A percentile compares a stretch with the other conserved stretches of the same genome.
Evolutionary conservation across 345 rosid species (phyloP).

Genomic region (Gossypium turneri): DNA sequence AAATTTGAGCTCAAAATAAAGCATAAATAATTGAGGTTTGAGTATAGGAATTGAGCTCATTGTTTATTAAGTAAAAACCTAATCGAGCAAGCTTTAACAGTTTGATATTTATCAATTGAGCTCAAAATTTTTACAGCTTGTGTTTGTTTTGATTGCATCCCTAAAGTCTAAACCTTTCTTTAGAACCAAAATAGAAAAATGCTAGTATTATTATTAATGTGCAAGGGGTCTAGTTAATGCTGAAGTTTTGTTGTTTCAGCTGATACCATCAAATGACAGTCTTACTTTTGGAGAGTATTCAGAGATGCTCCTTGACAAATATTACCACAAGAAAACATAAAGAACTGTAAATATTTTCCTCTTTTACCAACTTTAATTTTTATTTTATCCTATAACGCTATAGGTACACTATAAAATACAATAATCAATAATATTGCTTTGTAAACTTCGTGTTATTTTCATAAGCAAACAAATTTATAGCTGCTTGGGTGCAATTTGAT

Average conservation of each 20-base stretch:
- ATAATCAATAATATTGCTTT: background rate
- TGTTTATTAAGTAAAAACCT: background rate
- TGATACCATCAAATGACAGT: constrained; percentile 39
- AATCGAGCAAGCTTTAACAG: background rate
- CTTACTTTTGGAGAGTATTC: constrained; percentile 82
- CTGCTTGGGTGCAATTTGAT: background rate
- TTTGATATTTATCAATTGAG: background rate
- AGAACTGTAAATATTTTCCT: background rate
- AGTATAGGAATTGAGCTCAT: background rate
- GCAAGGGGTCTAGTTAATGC: background rate
- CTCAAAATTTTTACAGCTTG: background rate
- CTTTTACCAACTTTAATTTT: background rate
- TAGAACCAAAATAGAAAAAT: background rate
- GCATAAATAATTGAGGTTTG: background rate
- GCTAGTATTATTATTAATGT: background rate
- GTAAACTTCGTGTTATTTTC: background rate
- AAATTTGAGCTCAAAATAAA: background rate
- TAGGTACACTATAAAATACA: background rate
- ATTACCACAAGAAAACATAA: constrained; percentile 54
- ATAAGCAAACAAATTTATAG: background rate
- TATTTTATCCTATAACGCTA: background rate
- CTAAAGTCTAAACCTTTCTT: background rate
- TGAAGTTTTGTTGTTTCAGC: constrained; percentile 30
- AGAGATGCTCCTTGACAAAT: constrained; percentile 71
- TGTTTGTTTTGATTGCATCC: background rate